Percentiles rank a stretch among this genome's conserved stretches.
Evolutionary conservation across 768 basidiomycete genomes (phyloP).

Genomic region (Amyloporia xantha): DNA sequence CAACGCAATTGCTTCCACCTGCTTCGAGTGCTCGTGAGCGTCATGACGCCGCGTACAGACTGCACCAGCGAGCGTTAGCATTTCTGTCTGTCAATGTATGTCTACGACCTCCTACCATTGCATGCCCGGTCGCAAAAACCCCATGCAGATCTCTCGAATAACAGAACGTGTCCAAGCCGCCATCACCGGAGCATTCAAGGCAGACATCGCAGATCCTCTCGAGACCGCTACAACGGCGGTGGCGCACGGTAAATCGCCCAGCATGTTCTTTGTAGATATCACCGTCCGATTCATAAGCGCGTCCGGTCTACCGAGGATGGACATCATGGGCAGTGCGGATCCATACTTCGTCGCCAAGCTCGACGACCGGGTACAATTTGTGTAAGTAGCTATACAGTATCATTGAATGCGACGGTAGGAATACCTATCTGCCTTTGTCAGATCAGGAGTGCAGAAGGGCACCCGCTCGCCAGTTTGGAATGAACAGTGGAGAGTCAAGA

Average conservation of each 20-base stretch:
- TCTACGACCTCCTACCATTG: no score
- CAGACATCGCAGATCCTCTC: slow-evolving; percentile 5
- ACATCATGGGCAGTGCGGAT: slow-evolving; percentile 55
- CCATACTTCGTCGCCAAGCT: slow-evolving; percentile 69
- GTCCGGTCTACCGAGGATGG: slow-evolving; percentile 61
- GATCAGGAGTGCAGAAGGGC: slow-evolving; percentile 57
- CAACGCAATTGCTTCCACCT: no score
- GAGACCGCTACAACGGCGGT: slow-evolving; percentile 3
- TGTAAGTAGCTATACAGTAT: slow-evolving; percentile 36
- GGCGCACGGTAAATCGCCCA: neutral
- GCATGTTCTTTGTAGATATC: slow-evolving; percentile 42
- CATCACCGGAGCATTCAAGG: slow-evolving; percentile 6
- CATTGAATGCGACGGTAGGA: neutral
- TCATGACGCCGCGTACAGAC: no score
- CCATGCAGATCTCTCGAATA: slow-evolving; percentile 16
- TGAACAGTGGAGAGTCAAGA: slow-evolving; percentile 66
- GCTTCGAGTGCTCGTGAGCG: no score
- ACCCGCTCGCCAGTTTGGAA: slow-evolving; percentile 69
- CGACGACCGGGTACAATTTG: slow-evolving; percentile 56
- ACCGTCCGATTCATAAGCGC: slow-evolving; percentile 69
- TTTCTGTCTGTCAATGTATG: no score
- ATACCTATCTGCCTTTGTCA: slow-evolving; percentile 23
- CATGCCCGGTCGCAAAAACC: slow-evolving; percentile 20
- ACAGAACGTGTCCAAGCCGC: slow-evolving; percentile 13
- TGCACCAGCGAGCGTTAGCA: no score